Base-by-base conservation (phyloP, 345 rosid genomes). In the Abelmoschus esculentus region DNA sequence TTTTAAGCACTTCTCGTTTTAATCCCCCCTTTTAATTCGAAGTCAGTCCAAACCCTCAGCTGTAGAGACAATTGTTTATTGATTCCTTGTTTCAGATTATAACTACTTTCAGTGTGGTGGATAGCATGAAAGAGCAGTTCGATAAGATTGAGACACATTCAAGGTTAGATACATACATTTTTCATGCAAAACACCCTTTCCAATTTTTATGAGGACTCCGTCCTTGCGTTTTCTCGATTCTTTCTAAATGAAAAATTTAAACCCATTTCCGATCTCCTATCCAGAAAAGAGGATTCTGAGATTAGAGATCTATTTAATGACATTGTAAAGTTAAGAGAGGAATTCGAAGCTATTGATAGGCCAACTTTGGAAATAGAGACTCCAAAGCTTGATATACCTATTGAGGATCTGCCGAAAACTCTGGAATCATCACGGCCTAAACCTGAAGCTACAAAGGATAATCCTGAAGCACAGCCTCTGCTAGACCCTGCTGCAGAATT, bases 91-190 rank as follows among this genome's bases (percentile, higher is more conserved):
- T 73, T 66, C 86, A 93, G 99, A 91, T 95, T 76, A 76, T 91
- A 72, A 83, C 97, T 12, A 88, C 96, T 69, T 95, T 95, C 83
- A 87, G 96, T 76, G 88, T 95, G 26, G 97, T 89, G 73, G 99
- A 88, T 81, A 88, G 82, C 81, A 85, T 95, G 89, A 91, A 85
- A 73, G 93, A 87, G 78, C 96, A 86, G 54, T 86, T 95, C 70
- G 85, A 87, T 73, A 86, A 77, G 69, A 83, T 67, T 11, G 82
- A 76, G 69, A 75, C 84, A 83, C 66, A 77, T 50, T 77, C 84
- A 19, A 86, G 87, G 98, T 93, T 44, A 76, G 82, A 66, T 70
- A 18, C 44, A 72, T 47, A 47, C 17, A 29, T 29, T 59, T 29
- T 52, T 32, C 67, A 50, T 34, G 29, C 14, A 19, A 52, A 42